Percentiles rank a stretch among this genome's conserved stretches.
Conservation (phyloP, 352 stramenopile species). For the Phytopythium boreale region DNA sequence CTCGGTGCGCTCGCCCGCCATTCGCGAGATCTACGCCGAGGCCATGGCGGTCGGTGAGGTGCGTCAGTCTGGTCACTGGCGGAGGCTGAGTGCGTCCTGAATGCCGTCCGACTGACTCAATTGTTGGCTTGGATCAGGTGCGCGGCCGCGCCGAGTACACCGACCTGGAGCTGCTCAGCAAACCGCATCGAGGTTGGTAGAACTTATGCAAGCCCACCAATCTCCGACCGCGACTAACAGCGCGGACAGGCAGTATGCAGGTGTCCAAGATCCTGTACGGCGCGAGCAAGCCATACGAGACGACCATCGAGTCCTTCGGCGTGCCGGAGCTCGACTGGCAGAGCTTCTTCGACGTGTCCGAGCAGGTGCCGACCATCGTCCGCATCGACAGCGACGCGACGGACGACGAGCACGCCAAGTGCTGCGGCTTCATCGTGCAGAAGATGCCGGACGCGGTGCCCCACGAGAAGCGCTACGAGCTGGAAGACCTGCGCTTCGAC, state of each 20-base stretch:
- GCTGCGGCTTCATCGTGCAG: constrained; percentile 78
- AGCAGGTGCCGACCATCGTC: constrained; percentile 84
- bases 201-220: too few species aligned
- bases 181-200: constrained; percentile 7
- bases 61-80: neutral
- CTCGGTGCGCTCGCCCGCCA: constrained; percentile 55
- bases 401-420: constrained; percentile 40
- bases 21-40: constrained; percentile 79
- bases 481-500: constrained; percentile 65
- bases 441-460: constrained; percentile 64
- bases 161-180: constrained; percentile 22
- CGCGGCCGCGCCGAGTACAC: constrained; percentile 55
- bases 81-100: neutral
- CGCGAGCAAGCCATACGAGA: constrained; percentile 70
- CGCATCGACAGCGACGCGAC: constrained; percentile 57
- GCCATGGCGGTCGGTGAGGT: constrained; percentile 77
- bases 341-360: constrained; percentile 78
- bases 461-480: constrained; percentile 55
- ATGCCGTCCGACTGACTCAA: neutral
- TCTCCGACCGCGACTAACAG: constrained; percentile 11
- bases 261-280: constrained; percentile 82
- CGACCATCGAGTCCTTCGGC: constrained; percentile 59
- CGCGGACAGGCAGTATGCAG: constrained; percentile 50
- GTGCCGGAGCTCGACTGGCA: constrained; percentile 75
- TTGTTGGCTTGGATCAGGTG: constrained; percentile 26